These are phyloP conservation scores for Boechera stricta DNA, from an alignment of 345 rosid genomes.

Conservation along the genomic window DNA sequence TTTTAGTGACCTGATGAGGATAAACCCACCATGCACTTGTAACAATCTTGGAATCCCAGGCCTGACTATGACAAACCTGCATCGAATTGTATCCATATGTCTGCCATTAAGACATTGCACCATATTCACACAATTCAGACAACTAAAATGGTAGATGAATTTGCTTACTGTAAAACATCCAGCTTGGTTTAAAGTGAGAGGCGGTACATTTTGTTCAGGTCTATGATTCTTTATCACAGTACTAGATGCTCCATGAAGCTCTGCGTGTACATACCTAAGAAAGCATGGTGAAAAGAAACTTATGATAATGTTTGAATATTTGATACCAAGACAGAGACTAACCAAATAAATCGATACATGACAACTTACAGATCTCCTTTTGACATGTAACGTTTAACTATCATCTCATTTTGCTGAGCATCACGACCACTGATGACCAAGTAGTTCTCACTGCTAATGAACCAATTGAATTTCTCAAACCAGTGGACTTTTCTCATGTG, in stretches of 20 bases:
- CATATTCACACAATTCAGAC: slow-evolving; percentile 11
- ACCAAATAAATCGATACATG: slow-evolving; percentile 17
- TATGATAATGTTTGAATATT: slow-evolving; percentile 5
- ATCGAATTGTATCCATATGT: slow-evolving; percentile 27
- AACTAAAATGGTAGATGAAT: slow-evolving; percentile 9
- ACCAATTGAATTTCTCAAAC: slow-evolving; percentile 99
- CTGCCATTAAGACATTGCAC: slow-evolving; percentile 26
- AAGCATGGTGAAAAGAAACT: slow-evolving; percentile 16
- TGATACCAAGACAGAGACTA: slow-evolving; percentile 13
- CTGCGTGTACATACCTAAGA: slow-evolving; percentile 91
- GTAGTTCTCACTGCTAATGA: slow-evolving; percentile 95
- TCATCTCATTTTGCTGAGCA: slow-evolving; percentile 98
- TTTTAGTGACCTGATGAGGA: slow-evolving; percentile 97
- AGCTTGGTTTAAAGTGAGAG: slow-evolving; percentile 95
- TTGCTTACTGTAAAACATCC: slow-evolving; percentile 87
- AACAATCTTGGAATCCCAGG: slow-evolving; percentile 98
- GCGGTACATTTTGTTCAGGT: slow-evolving; percentile 87
- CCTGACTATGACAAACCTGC: slow-evolving; percentile 97
- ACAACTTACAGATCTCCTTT: slow-evolving; percentile 92
- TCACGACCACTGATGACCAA: slow-evolving; percentile 95
- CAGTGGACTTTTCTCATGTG: slow-evolving; percentile 98
- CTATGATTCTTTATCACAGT: slow-evolving; percentile 95
- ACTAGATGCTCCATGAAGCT: slow-evolving; percentile 97
- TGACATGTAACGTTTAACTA: slow-evolving; percentile 96
- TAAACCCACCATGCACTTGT: slow-evolving; percentile 99